Evolutionary conservation across 805 yeast genomes (phyloP).

Genomic region (Zygoascus ofunaensis): DNA sequence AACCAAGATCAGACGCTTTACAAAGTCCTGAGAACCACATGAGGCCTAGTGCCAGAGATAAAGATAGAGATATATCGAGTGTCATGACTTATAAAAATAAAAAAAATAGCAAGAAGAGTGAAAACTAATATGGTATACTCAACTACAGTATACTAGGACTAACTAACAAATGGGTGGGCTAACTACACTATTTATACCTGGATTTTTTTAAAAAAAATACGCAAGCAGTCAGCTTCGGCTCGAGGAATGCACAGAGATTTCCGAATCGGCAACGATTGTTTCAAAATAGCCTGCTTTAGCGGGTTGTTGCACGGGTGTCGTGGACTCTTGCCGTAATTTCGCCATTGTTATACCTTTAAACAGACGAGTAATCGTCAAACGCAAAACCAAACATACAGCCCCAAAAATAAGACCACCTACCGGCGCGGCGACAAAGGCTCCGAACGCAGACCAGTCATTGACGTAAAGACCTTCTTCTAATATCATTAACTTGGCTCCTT

Average conservation of each 20-base stretch:
- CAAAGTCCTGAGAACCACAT: not conserved
- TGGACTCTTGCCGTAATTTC: constrained; percentile 27
- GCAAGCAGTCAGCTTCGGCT: too few relatives aligned
- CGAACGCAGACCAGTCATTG: constrained; percentile 89
- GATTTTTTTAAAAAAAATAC: too few relatives aligned
- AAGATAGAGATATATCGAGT: too few relatives aligned
- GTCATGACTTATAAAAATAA: too few relatives aligned
- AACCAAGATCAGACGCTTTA: not conserved
- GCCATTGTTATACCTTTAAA: not conserved
- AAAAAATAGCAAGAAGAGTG: too few relatives aligned
- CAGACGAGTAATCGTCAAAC: constrained; percentile 20
- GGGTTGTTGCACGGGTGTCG: too few relatives aligned
- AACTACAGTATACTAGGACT: too few relatives aligned
- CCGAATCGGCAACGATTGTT: too few relatives aligned
- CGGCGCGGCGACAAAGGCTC: constrained; percentile 89
- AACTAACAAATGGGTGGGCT: too few relatives aligned
- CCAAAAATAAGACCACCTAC: constrained; percentile 63
- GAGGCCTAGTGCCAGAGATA: not conserved
- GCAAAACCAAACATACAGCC: constrained; percentile 36
- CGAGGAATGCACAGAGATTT: too few relatives aligned
- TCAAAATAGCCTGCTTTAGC: not conserved
- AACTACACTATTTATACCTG: too few relatives aligned
- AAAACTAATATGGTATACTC: too few relatives aligned
- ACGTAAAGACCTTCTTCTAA: constrained; percentile 60
- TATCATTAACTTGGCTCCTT: constrained; percentile 68